A percentile compares a stretch with the other conserved stretches of the same genome.
Conservation (phyloP, 2,329 filamentous ascomycete species). For the Monilinia aucupariae region DNA sequence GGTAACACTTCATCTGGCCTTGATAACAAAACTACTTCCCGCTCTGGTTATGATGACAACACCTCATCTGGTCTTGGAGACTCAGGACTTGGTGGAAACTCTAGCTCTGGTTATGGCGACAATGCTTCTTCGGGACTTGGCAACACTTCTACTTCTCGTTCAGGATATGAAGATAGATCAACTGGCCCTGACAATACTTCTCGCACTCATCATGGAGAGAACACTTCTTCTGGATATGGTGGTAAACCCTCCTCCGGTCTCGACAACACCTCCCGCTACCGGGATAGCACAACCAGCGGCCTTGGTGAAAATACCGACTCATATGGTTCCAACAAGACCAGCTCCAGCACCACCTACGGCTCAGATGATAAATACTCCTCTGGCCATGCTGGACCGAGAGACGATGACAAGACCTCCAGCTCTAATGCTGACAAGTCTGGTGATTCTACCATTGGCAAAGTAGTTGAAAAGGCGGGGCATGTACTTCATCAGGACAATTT, state of each 20-base stretch:
- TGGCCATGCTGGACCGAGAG: slow-evolving; percentile 22
- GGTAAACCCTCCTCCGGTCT: slow-evolving; percentile 3
- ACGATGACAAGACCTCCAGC: slow-evolving; percentile 21
- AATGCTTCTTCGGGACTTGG: neutral
- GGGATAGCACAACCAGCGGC: slow-evolving; percentile 6
- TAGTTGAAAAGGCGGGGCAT: slow-evolving; percentile 53
- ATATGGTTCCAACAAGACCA: slow-evolving; percentile 16
- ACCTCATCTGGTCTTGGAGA: slow-evolving; percentile 16
- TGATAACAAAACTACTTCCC: slow-evolving; percentile 19
- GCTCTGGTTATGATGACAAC: slow-evolving; percentile 14
- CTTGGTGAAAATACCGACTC: slow-evolving; percentile 20
- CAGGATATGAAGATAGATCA: slow-evolving; percentile 4
- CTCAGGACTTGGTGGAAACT: neutral
- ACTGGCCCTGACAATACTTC: neutral
- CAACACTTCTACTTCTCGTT: neutral
- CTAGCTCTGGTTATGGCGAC: neutral
- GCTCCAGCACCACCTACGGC: slow-evolving; percentile 22
- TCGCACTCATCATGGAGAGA: neutral
- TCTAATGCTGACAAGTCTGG: slow-evolving; percentile 26
- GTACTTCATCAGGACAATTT: slow-evolving; percentile 45
- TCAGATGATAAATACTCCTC: slow-evolving; percentile 14
- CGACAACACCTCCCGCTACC: slow-evolving; percentile 11
- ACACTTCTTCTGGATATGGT: slow-evolving; percentile 4
- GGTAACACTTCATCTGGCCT: neutral
- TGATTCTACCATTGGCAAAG: slow-evolving; percentile 44